Evolutionary conservation across 2,329 filamentous ascomycete species (phyloP).

Genomic region (Fusarium nematophilum): DNA sequence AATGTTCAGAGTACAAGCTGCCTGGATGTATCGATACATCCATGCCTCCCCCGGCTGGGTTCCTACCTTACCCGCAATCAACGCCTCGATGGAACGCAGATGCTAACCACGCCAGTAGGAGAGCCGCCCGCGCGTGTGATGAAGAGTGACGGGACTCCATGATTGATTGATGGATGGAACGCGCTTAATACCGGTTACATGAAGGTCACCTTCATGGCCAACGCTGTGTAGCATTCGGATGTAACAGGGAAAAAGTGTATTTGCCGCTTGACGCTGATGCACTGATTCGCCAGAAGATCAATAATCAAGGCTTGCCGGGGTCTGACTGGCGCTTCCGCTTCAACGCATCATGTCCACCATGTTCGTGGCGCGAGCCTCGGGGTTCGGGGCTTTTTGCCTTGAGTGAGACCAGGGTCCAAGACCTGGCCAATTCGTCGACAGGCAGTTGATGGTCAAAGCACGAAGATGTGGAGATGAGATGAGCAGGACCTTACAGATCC

Average conservation of each 20-base stretch:
- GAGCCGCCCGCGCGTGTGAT: conserved; percentile 21
- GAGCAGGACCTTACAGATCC: neutral
- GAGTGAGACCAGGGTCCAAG: neutral
- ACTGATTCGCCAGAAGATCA: conserved; percentile 10
- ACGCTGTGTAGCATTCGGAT: conserved; percentile 26
- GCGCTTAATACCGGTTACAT: conserved; percentile 25
- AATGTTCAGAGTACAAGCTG: conserved; percentile 17
- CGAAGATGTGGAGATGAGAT: conserved; percentile 2
- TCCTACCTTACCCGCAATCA: neutral
- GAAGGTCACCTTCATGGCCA: conserved; percentile 11
- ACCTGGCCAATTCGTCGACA: neutral
- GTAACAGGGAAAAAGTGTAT: conserved; percentile 5
- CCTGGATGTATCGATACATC: conserved; percentile 23
- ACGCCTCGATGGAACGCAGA: conserved; percentile 15
- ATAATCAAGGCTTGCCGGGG: conserved; percentile 10
- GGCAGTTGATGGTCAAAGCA: neutral
- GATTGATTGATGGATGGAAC: conserved; percentile 7
- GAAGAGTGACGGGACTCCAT: conserved; percentile 1
- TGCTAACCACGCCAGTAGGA: conserved; percentile 16
- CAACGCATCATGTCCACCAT: conserved; percentile 22
- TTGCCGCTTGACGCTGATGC: conserved; percentile 23
- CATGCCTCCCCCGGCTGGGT: neutral
- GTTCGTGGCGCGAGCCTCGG: conserved; percentile 21
- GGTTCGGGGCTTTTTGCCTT: conserved; percentile 24
- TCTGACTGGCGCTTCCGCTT: conserved; percentile 16